Evolutionary conservation across 139 green algal species (phyloP).

Genomic region (Chlorokybus atmophyticus): DNA sequence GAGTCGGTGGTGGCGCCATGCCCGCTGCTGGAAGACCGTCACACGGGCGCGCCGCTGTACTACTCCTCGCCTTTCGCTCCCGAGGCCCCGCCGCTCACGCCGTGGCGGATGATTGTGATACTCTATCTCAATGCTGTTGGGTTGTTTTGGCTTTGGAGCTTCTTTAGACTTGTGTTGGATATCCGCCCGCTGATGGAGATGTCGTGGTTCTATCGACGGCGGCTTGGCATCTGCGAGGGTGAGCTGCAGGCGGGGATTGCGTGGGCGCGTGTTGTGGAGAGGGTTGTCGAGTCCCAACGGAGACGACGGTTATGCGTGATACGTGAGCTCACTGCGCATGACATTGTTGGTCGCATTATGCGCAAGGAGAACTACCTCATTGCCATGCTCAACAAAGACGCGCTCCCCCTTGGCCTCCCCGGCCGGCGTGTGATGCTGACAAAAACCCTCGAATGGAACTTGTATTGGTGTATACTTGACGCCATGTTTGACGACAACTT

Average conservation of each 20-base stretch:
- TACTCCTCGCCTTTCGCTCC: too few species aligned
- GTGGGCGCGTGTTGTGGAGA: conserved; percentile 72
- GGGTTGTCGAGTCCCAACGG: conserved; percentile 67
- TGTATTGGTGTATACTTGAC: conserved; percentile 55
- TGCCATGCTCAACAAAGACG: conserved; percentile 65
- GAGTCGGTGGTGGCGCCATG: conserved; percentile 22
- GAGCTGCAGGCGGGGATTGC: conserved; percentile 48
- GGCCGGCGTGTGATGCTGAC: conserved; percentile 52
- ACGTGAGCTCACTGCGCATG: conserved; percentile 68
- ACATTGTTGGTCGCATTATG: conserved; percentile 84
- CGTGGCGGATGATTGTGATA: conserved; percentile 35
- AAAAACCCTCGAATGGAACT: conserved; percentile 88
- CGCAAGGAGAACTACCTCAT: conserved; percentile 90
- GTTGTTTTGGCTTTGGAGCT: conserved; percentile 48
- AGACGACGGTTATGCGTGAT: conserved; percentile 55
- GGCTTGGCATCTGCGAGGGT: conserved; percentile 41
- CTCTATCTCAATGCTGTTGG: conserved; percentile 62
- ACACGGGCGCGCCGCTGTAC: conserved; percentile 25
- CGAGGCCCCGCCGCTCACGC: conserved; percentile 21
- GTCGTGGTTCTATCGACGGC: conserved; percentile 54
- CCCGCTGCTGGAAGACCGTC: conserved; percentile 16
- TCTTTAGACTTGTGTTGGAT: conserved; percentile 40
- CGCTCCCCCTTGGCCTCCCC: conserved; percentile 47
- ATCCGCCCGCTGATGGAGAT: conserved; percentile 35
- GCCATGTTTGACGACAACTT: conserved; percentile 47